Conservation (phyloP, 345 rosid genomes). For the Laguncularia racemosa region DNA sequence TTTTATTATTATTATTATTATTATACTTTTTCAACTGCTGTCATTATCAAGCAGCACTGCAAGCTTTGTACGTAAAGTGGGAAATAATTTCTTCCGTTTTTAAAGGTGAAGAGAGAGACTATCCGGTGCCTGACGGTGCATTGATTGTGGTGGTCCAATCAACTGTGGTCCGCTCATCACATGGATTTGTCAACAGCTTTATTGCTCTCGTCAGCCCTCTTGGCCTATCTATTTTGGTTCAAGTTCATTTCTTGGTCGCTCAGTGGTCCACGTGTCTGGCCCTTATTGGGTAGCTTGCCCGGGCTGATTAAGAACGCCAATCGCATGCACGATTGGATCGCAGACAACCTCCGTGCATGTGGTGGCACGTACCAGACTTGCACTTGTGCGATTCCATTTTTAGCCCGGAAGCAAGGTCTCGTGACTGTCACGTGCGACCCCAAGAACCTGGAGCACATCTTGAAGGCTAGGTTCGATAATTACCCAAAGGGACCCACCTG, state of each 20-base stretch:
- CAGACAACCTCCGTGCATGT: slow-evolving; percentile 29
- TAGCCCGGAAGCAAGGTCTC: slow-evolving; percentile 36
- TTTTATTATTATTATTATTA: too few relatives aligned
- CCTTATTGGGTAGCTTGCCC: slow-evolving; percentile 37
- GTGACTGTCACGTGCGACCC: slow-evolving; percentile 54
- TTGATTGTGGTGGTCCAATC: not conserved
- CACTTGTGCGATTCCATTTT: slow-evolving; percentile 19
- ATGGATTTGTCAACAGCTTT: slow-evolving; percentile 27
- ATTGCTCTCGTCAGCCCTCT: slow-evolving; percentile 18
- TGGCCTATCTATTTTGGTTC: slow-evolving; percentile 29
- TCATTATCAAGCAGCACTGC: too few relatives aligned
- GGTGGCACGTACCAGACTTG: slow-evolving; percentile 50
- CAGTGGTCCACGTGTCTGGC: slow-evolving; percentile 42
- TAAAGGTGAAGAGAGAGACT: not conserved
- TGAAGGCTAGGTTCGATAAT: slow-evolving; percentile 34
- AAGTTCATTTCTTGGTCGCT: slow-evolving; percentile 19
- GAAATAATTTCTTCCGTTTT: too few relatives aligned
- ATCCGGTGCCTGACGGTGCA: slow-evolving; percentile 1
- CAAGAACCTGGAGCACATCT: slow-evolving; percentile 33
- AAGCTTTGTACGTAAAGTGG: too few relatives aligned
- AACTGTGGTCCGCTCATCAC: not conserved
- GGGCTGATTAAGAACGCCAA: slow-evolving; percentile 19
- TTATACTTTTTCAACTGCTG: too few relatives aligned
- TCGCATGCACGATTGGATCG: slow-evolving; percentile 42
- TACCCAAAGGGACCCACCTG: slow-evolving; percentile 49